A percentile compares a stretch with the other conserved stretches of the same genome.
phyloP scores from a whole-genome alignment of 192 early-diverging fungal genomes.

The Kickxella alabastrina region DNA sequence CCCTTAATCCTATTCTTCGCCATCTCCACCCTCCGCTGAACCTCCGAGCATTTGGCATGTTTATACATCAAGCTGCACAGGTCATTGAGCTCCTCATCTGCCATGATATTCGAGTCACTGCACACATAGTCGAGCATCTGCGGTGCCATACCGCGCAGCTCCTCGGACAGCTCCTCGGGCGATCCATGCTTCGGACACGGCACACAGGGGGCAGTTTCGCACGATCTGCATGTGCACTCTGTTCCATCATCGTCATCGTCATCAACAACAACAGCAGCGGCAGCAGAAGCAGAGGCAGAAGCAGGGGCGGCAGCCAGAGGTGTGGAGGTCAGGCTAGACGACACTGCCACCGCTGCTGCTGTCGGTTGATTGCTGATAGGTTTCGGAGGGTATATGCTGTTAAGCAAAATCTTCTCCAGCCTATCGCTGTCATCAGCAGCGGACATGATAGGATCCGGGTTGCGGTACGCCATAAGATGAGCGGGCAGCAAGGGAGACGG shows the following conservation, averaged over 20 bases:
- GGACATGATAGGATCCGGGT: slow-evolving; percentile 27
- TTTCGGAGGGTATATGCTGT: slow-evolving; percentile 31
- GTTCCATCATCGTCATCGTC: neutral
- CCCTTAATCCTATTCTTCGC: slow-evolving; percentile 29
- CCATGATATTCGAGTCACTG: slow-evolving; percentile 29
- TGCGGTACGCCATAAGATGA: slow-evolving; percentile 49
- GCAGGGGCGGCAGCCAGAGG: neutral
- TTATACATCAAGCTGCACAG: slow-evolving; percentile 49
- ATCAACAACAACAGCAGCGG: neutral
- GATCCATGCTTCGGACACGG: slow-evolving; percentile 47
- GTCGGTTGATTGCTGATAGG: neutral
- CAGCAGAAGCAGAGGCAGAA: neutral
- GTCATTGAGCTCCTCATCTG: slow-evolving; percentile 47
- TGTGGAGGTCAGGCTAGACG: neutral
- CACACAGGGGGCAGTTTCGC: slow-evolving; percentile 8
- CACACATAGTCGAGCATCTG: slow-evolving; percentile 46
- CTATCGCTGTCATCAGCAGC: slow-evolving; percentile 37
- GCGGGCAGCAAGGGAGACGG: slow-evolving; percentile 20
- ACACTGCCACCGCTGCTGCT: neutral
- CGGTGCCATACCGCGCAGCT: slow-evolving; percentile 37
- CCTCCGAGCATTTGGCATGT: slow-evolving; percentile 49
- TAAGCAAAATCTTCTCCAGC: slow-evolving; percentile 46
- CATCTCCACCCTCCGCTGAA: slow-evolving; percentile 42
- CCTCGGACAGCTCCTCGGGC: slow-evolving; percentile 27
- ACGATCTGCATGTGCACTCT: slow-evolving; percentile 30